phyloP scores from a whole-genome alignment of 495 filamentous ascomycete genomes.

The Hypomontagnella monticulosa region DNA sequence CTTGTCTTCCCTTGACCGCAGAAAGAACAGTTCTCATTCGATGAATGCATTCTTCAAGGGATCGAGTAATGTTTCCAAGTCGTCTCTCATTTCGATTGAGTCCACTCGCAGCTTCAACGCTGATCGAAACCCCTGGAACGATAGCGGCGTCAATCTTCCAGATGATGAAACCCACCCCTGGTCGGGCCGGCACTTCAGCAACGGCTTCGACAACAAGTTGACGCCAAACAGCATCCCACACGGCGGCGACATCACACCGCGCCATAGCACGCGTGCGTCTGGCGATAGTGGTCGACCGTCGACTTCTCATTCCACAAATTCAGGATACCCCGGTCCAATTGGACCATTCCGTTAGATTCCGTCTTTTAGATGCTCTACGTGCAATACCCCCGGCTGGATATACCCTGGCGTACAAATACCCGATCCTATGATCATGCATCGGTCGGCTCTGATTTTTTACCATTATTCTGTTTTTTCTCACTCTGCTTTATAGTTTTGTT shows the following conservation, averaged over 20 bases:
- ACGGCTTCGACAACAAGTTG: conserved; percentile 71
- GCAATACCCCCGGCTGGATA: conserved; percentile 65
- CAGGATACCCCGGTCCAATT: conserved; percentile 91
- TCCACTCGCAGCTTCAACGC: conserved; percentile 84
- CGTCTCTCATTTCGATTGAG: conserved; percentile 92
- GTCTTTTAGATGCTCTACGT: conserved; percentile 53
- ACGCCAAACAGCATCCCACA: conserved; percentile 72
- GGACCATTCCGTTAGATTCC: conserved; percentile 81
- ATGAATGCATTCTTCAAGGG: conserved; percentile 89
- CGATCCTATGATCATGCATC: conserved; percentile 64
- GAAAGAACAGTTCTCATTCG: conserved; percentile 90
- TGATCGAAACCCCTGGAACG: conserved; percentile 97
- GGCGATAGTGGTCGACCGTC: conserved; percentile 90
- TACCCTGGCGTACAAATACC: conserved; percentile 65
- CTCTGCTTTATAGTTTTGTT: conserved; percentile 40
- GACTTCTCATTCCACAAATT: conserved; percentile 91
- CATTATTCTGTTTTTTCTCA: conserved; percentile 33
- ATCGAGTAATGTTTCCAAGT: conserved; percentile 92
- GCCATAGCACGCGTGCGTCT: conserved; percentile 80
- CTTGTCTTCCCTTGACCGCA: conserved; percentile 87
- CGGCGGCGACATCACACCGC: conserved; percentile 80
- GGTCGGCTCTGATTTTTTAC: conserved; percentile 60
- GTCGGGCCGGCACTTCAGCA: conserved; percentile 67
- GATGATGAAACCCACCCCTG: conserved; percentile 80
- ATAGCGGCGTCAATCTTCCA: conserved; percentile 90